Evolutionary conservation across 306 rosid genomes (phyloP), one percentile per base, ranked within the genome.

Genomic region (Vicia villosa): DNA sequence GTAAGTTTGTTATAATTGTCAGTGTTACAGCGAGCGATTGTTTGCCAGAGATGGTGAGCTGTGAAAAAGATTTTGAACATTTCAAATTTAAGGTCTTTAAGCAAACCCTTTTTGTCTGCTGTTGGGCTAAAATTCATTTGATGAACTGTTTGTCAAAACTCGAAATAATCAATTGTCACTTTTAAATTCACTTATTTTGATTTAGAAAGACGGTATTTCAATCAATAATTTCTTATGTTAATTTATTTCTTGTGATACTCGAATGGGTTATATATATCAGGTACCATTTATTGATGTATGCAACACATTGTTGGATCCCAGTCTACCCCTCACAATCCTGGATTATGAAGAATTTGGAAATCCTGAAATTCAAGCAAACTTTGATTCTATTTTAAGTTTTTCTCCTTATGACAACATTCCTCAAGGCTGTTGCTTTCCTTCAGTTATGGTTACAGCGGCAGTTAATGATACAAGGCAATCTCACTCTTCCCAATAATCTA

Each of bases 271-370:
- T 46, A 50, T 77, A 64, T 69, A 15, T 63, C 83, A 94, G 98
- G 98, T 90, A 69, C 97, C 98, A 40, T 94, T 94, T 86, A 92
- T 94, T 42, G 98, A 94, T 73, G 73, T 94, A 45, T 88, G 98
- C 83, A 94, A 94, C 87, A 94, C 98, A 45, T 64, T 94, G 80
- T 66, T 88, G 78, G 95, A 94, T 91, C 86, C 93, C 34, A 84
- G 73, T 83, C 82, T 94, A 76, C 96, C 98, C 36, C 98, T 94
- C 75, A 88, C 96, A 34, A 56, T 86, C 56, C 81, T 94, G 76
- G 98, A 94, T 75, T 85, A 90, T 51, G 96, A 90, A 82, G 98
- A 94, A 84, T 94, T 94, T 42, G 98, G 97, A 46, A 85, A 90
- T 82, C 98, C 98, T 75, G 80, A 73, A 63, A 73, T 80, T 66